Conservation (phyloP, 179 eudicot genomes). For the Beta macrorhiza region DNA sequence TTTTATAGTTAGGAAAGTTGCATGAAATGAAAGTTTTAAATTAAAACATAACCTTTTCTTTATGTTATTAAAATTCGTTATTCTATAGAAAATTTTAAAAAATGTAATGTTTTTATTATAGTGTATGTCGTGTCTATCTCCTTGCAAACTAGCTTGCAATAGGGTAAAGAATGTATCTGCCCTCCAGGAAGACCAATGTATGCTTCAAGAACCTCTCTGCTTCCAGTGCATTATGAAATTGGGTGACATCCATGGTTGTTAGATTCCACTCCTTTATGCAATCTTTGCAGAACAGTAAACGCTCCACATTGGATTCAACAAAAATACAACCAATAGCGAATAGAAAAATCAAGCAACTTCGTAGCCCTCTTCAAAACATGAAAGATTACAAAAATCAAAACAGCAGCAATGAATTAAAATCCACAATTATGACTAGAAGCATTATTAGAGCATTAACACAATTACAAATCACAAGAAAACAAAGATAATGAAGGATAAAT, state of each 20-base stretch:
- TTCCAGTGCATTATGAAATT: not conserved
- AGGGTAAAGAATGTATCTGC: not conserved
- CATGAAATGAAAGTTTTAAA: no score
- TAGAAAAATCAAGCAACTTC: not conserved
- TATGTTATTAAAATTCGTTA: no score
- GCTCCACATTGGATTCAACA: no score
- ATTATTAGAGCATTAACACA: constrained; percentile 8
- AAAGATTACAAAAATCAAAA: constrained; percentile 3
- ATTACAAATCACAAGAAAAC: constrained; percentile 6
- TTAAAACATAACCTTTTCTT: no score
- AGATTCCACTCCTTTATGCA: not conserved
- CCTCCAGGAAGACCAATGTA: not conserved
- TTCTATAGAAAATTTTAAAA: no score
- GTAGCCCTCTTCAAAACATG: not conserved
- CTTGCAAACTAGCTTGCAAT: not conserved
- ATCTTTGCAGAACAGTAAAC: not conserved
- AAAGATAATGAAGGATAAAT: constrained; percentile 1
- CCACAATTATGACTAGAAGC: not conserved
- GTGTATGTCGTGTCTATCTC: no score
- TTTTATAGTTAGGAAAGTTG: no score
- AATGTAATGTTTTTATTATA: no score
- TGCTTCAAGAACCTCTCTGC: not conserved
- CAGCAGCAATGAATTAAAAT: not conserved
- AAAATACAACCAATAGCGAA: not conserved
- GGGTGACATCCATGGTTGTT: not conserved